Percentiles rank a stretch among this genome's conserved stretches.
phyloP scores from a whole-genome alignment of 805 yeast species.

The Danielia reshetovae region DNA sequence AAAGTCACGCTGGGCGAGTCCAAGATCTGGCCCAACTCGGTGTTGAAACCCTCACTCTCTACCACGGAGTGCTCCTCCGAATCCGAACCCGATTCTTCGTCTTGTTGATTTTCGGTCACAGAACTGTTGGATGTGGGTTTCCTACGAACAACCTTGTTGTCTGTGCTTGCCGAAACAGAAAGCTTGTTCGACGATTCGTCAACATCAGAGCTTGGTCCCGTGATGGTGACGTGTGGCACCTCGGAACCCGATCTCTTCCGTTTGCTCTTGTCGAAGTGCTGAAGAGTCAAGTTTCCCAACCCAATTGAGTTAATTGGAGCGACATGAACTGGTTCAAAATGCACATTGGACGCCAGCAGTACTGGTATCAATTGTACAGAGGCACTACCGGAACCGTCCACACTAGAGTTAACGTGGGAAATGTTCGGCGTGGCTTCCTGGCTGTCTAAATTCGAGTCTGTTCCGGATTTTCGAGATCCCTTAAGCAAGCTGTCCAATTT shows the following conservation, averaged over 20 bases:
- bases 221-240: conserved; percentile 1
- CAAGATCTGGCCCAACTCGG: conserved; percentile 7
- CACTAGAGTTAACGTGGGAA: background rate
- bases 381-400: too few species aligned
- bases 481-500: background rate
- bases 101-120: conserved; percentile 6
- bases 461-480: background rate
- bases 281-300: conserved; percentile 42
- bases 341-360: conserved; percentile 29
- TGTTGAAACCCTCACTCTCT: conserved; percentile 12
- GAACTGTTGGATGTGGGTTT: conserved; percentile 15
- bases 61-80: conserved; percentile 7
- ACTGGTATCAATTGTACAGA: background rate
- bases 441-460: too few species aligned
- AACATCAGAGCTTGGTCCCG: conserved; percentile 6
- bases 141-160: conserved; percentile 19
- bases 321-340: conserved; percentile 45
- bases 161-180: conserved; percentile 15
- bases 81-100: conserved; percentile 6
- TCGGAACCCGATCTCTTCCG: conserved; percentile 2
- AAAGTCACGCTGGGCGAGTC: conserved; percentile 6
- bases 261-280: conserved; percentile 17
- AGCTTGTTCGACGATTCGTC: conserved; percentile 15
- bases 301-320: conserved; percentile 48
- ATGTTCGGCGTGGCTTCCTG: background rate